Evolutionary conservation across 2,329 filamentous ascomycete genomes (phyloP), one percentile per base, ranked within the genome.

Genomic region (Fusarium brachygibbosum): DNA sequence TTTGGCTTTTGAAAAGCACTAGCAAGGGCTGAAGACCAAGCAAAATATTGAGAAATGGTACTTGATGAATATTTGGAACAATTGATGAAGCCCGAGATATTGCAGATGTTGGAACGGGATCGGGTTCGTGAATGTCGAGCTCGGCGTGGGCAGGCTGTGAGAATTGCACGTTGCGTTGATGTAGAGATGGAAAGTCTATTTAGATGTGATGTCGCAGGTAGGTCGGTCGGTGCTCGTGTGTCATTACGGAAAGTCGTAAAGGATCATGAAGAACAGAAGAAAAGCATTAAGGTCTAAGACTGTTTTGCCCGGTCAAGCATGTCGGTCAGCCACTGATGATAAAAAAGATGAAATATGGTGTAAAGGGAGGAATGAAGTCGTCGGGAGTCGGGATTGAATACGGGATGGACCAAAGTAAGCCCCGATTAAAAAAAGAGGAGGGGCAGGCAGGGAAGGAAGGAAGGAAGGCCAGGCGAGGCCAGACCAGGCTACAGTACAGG

Each of bases 281-380:
- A 75, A 72, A 59, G 72, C 60, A 74, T 75, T 74, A 75, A 75
- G 58, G 64, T 71, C 70, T 72, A 74, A 68, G 63, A 69, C 66
- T 71, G 63, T 62, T 65, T 67, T 66, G 66, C 45, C 67, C 51
- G 62, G 35, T 55, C 59, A 71, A 68, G 54, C 53, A 58, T 57
- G 51, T 61, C 51, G 53, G 68, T 74, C 55, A 74, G 70, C 68
- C 59, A 54, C 63, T 59, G 70, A 61, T 66, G 70, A 37, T 51
- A 60, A 50, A 48, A 61, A 61, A 56, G 62, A 49, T 49, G 34
- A 49, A 46, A 67, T 57, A 51, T 66, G 56, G 57, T 67, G 63
- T 57, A 72, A 71, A 61, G 70, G 66, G 62, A 68, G 48, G 66
- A 70, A 72, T 68, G 63, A 69, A 63, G 68, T 65, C 52, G 61